Evolutionary conservation across 306 rosid species (phyloP).

Genomic region (Rubus parviflorus): DNA sequence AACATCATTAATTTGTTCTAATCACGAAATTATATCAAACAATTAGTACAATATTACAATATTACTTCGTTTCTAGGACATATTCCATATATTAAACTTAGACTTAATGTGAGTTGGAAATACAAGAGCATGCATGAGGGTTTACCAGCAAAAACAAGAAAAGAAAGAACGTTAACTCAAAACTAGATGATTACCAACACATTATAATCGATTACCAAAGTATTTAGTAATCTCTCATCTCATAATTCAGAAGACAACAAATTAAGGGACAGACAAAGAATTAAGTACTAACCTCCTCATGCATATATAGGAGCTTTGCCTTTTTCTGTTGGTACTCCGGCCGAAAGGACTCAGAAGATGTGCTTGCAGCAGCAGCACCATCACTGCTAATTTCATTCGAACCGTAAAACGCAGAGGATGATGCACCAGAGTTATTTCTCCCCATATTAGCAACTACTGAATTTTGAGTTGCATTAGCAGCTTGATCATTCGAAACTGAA

Average conservation of each 20-base stretch:
- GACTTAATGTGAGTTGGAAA: neutral
- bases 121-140: neutral
- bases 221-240: neutral
- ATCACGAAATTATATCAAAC: neutral
- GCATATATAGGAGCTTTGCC: conserved; percentile 77
- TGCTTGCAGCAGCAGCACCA: conserved; percentile 42
- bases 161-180: neutral
- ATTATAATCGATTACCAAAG: too few relatives aligned
- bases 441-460: conserved; percentile 28
- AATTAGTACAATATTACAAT: neutral
- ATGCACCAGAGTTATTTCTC: conserved; percentile 39
- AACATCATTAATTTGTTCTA: neutral
- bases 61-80: neutral
- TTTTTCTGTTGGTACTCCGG: conserved; percentile 74
- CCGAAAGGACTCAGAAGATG: conserved; percentile 40
- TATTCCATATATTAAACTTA: neutral
- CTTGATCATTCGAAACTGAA: conserved; percentile 25
- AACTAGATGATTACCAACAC: neutral
- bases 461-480: conserved; percentile 34
- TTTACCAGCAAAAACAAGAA: neutral
- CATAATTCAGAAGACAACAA: neutral
- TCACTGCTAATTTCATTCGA: conserved; percentile 49
- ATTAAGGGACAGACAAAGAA: neutral
- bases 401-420: conserved; percentile 48
- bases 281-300: conserved; percentile 71